A percentile compares a stretch with the other conserved stretches of the same genome.
Conservation (phyloP, 2,329 filamentous ascomycete species). For the Plectosphaerella cucumerina region DNA sequence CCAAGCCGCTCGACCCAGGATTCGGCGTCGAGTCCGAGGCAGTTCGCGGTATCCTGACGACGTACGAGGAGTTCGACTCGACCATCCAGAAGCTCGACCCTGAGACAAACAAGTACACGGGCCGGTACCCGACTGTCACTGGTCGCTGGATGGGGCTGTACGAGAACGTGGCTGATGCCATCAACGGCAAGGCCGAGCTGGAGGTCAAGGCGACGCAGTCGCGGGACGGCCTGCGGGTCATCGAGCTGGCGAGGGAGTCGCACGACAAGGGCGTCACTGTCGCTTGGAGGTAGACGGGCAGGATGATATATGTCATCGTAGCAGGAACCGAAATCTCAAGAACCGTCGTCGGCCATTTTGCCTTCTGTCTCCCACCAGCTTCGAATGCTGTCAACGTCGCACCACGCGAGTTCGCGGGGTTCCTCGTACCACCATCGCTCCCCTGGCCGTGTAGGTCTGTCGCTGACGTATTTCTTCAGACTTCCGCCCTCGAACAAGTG, state of each 20-base stretch:
- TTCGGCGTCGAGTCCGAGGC: constrained; percentile 30
- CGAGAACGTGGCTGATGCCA: constrained; percentile 32
- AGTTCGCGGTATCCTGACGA: constrained; percentile 25
- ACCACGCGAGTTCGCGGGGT: constrained; percentile 43
- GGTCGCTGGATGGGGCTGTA: constrained; percentile 36
- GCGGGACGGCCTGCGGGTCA: constrained; percentile 32
- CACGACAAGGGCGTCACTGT: constrained; percentile 25
- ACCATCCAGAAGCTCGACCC: constrained; percentile 23
- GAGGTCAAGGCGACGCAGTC: constrained; percentile 32
- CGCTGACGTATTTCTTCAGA: constrained; percentile 40
- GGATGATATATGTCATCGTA: too few species aligned
- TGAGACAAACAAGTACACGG: constrained; percentile 26
- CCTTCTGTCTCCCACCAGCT: constrained; percentile 35
- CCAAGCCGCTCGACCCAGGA: constrained; percentile 18
- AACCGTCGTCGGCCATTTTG: neutral
- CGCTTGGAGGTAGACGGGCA: constrained; percentile 17
- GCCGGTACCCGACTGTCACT: constrained; percentile 30
- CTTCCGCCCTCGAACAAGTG: constrained; percentile 47
- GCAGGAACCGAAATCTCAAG: too few species aligned
- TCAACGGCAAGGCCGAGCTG: constrained; percentile 31
- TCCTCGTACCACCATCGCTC: constrained; percentile 49
- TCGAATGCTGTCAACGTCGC: constrained; percentile 39
- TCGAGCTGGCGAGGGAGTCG: constrained; percentile 36
- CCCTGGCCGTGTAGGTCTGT: constrained; percentile 22
- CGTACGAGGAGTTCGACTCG: constrained; percentile 28